phyloP scores from a whole-genome alignment of 495 filamentous ascomycete genomes.

The Penicillium bovifimosum region DNA sequence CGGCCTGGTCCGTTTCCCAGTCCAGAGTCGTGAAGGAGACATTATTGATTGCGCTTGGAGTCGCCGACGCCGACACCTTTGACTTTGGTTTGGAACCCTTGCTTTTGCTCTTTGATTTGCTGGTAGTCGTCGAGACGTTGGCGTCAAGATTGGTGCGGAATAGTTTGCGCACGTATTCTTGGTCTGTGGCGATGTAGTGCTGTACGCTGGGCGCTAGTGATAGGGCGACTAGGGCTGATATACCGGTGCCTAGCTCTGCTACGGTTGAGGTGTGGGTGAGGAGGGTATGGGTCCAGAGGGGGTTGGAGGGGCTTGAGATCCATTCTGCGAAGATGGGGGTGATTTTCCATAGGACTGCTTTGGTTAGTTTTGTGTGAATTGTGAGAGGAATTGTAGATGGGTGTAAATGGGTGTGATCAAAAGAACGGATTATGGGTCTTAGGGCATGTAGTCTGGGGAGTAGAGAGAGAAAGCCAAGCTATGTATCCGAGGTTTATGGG shows the following conservation, averaged over 20 bases:
- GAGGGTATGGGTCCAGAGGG: conserved; percentile 54
- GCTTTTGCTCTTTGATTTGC: conserved; percentile 22
- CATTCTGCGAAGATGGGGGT: conserved; percentile 82
- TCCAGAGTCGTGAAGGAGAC: conserved; percentile 41
- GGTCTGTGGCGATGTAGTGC: conserved; percentile 79
- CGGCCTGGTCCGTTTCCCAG: conserved; percentile 40
- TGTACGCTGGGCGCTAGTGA: conserved; percentile 54
- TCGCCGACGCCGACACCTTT: neutral
- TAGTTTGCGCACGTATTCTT: conserved; percentile 72
- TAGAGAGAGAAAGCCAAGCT: neutral
- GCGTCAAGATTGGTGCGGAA: conserved; percentile 68
- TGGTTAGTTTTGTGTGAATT: neutral
- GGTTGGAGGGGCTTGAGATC: conserved; percentile 59
- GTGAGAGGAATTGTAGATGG: neutral
- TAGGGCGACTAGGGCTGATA: conserved; percentile 69
- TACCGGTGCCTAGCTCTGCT: conserved; percentile 83
- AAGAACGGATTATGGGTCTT: neutral
- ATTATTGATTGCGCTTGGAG: conserved; percentile 14
- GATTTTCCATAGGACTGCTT: conserved; percentile 81
- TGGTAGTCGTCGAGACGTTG: conserved; percentile 38
- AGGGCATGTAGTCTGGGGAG: neutral
- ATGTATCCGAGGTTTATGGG: neutral
- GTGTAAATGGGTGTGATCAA: neutral
- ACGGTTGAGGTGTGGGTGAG: conserved; percentile 53
- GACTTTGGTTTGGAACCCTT: neutral